Base-by-base conservation (phyloP, 2,329 filamentous ascomycete genomes). In the Diplodia seriata region DNA sequence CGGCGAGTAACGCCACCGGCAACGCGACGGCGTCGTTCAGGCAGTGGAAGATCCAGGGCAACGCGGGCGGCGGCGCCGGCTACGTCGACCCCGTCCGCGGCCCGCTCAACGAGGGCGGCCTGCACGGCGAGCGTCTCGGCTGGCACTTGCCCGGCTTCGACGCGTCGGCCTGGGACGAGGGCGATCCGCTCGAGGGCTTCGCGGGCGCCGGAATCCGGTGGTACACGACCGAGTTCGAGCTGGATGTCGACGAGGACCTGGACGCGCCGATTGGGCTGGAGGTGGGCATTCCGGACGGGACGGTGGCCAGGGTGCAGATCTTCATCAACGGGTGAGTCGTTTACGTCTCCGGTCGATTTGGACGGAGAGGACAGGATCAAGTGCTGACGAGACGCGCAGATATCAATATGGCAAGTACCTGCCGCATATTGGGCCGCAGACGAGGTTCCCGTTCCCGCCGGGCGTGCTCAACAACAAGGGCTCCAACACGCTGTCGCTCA, bases 341-440 rank as follows among this genome's bases (percentile, higher is more conserved):
- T 15, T n/a, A 2, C 18, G 26, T 3, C 4, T 26, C 26, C 26
- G 26, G 26, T 4, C 26, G 26, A 26, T 4, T 26, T 26, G 18
- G 9, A 1, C 8, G 31, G 31, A 33, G 8, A 33, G 4, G 31
- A 33, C 5, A 9, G 31, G 8, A 14, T n/a, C 5, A 12, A 7
- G 4, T 14, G 20, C 61, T 62, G 57, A 62, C 43, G 15, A 9
- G 11, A 18, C 18, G n/a, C 8, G 18, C 36, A 62, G 57, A 6
- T 68, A 68, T 23, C 87, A 89, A 72, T 89, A 87, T 70, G 87
- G 85, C 1, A 82, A 85, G 8, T 89, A 84, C 72, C 84, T 85
- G 69, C 86, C 87, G 0, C 82, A 85, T 61, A 86, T 90, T 49
- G 88, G 88, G 0, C 85, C 88, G 56, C 87, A 90, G 77, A 80